These are phyloP conservation scores for Astragalus membranaceus DNA, from an alignment of 306 rosid genomes.

Conservation along the genomic window DNA sequence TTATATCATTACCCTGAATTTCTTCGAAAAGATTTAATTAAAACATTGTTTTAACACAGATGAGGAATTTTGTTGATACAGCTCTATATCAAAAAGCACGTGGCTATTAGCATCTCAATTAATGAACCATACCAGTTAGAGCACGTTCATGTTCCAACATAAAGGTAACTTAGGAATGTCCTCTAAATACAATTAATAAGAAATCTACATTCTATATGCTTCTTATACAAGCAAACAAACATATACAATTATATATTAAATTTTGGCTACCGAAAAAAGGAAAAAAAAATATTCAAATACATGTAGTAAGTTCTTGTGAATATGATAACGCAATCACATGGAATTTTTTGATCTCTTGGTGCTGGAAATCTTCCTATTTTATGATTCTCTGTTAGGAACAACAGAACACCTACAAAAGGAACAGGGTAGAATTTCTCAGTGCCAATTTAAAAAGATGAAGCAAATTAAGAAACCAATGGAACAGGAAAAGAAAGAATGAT, in stretches of 20 bases:
- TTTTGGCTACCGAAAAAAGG: not conserved
- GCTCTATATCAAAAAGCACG: not conserved
- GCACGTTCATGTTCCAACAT: not conserved
- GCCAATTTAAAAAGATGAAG: not conserved
- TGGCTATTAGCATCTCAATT: conserved; percentile 8
- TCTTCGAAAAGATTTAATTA: not conserved
- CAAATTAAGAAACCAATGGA: conserved; percentile 17
- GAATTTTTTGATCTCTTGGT: not conserved
- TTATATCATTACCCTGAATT: not conserved
- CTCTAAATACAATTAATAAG: not conserved
- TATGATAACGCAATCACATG: not conserved
- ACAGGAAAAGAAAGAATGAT: conserved; percentile 12
- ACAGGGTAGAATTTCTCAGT: not conserved
- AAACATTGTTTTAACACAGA: not conserved
- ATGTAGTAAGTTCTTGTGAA: conserved; percentile 8
- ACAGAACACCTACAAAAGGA: conserved; percentile 36
- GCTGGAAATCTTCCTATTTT: not conserved
- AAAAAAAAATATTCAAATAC: not conserved
- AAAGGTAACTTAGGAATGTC: not conserved
- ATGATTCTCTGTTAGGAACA: conserved; percentile 31
- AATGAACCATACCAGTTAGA: not conserved
- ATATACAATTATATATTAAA: conserved; percentile 14
- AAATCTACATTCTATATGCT: conserved; percentile 5
- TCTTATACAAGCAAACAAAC: conserved; percentile 10
- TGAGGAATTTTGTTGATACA: not conserved